These are phyloP conservation scores for Kandelia obovata DNA, from an alignment of 345 rosid genomes.

Conservation along the genomic window DNA sequence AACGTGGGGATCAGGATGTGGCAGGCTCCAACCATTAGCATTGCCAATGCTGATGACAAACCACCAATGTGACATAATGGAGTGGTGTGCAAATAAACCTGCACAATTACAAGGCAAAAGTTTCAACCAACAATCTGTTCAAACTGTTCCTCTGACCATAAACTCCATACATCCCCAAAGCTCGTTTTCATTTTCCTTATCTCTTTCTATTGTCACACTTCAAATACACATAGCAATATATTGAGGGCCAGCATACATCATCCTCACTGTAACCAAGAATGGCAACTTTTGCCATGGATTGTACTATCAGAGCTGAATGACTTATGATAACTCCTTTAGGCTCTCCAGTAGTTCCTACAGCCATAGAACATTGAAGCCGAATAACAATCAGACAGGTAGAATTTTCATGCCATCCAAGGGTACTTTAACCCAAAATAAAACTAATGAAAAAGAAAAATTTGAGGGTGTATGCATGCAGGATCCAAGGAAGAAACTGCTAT, in stretches of 20 bases:
- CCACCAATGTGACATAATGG: slow-evolving; percentile 89
- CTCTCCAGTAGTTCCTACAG: slow-evolving; percentile 76
- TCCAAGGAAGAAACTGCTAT: neutral
- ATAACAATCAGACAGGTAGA: neutral
- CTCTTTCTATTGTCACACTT: neutral
- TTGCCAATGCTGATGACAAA: slow-evolving; percentile 78
- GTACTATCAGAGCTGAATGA: slow-evolving; percentile 68
- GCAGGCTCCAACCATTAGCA: slow-evolving; percentile 84
- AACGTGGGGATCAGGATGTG: slow-evolving; percentile 79
- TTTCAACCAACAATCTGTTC: neutral
- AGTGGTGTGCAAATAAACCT: slow-evolving; percentile 83
- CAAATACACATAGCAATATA: neutral
- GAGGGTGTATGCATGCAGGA: neutral
- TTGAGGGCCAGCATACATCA: slow-evolving; percentile 54
- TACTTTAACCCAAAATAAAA: no score
- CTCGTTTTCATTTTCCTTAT: slow-evolving; percentile 4
- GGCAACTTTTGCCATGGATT: slow-evolving; percentile 82
- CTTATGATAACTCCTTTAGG: slow-evolving; percentile 79
- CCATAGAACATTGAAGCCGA: slow-evolving; percentile 21
- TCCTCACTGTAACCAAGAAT: slow-evolving; percentile 70
- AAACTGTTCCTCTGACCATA: neutral
- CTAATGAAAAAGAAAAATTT: neutral
- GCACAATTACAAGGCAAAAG: slow-evolving; percentile 26
- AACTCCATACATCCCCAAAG: slow-evolving; percentile 2
- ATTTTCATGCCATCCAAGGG: neutral